Base-by-base conservation (phyloP, 202 grass and related monocot species). In the Zizania palustris region DNA sequence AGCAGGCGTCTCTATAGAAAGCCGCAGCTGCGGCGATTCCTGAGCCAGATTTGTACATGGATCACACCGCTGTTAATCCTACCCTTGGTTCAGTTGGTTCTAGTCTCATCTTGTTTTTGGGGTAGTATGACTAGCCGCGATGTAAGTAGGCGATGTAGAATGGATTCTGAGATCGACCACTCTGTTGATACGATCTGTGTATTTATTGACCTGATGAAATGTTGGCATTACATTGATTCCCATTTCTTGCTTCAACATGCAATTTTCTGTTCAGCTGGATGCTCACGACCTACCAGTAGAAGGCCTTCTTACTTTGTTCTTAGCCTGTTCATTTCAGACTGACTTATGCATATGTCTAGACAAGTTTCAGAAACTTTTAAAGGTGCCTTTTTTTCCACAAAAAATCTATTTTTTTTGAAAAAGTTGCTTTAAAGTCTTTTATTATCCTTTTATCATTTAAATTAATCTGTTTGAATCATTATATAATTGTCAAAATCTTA, bases 11-110 rank as follows among this genome's bases (percentile, higher is more conserved):
- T 35, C 10, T 54, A 16, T 81, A 18, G 42, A 72, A 58, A 72
- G 72, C 68, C 54, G 43, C 69, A 72, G 67, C 28, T 28, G 28
- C 28, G 28, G 28, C 28, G 28, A 28, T 55, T 65, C 41, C 77
- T 55, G 66, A 65, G 77, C 44, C 60, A 73, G 67, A 67, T 88
- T 15, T 88, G 82, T 88, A 81, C 66, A 88, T 88, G 72, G 60
- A 76, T 60, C 65, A 44, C 63, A 60, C 11, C 59, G 48, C 19
- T 36, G 36, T 67, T 73, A 74, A 66, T 79, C 60, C 73, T 58
- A 74, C 75, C 65, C 8, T 22, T 66, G 42, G n/a, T 49, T 14
- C 41, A 60, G 69, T 67, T 60, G 50, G 51, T 60, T 80, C 73
- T 85, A 74, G 58, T 66, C 20, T 60, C 43, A 60, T 60, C 67